Evolutionary conservation across 1,284 basidiomycete genomes (phyloP).

Genomic region (Malassezia brasiliensis): DNA sequence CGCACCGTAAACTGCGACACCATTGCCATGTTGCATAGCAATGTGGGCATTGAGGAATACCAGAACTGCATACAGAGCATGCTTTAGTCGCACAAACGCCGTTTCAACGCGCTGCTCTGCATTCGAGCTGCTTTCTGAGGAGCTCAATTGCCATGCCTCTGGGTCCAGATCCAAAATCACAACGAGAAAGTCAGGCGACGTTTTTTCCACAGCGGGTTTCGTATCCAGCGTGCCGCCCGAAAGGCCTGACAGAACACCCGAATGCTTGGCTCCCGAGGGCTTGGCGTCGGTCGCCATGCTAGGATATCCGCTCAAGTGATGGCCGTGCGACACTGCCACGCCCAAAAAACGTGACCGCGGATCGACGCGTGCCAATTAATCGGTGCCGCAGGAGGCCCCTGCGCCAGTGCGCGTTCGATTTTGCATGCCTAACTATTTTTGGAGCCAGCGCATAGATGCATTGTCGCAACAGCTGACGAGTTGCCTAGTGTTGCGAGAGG

Average conservation of each 20-base stretch:
- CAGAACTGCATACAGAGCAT: constrained; percentile 54
- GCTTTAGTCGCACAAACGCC: constrained; percentile 21
- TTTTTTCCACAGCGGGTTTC: background rate
- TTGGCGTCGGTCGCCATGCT: background rate
- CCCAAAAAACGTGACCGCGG: background rate
- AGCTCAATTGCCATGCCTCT: constrained; percentile 22
- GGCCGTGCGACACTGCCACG: background rate
- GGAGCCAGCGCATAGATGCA: background rate
- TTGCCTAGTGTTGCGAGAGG: too few species aligned
- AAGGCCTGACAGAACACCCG: background rate
- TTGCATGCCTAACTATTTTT: background rate
- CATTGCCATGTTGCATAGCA: constrained; percentile 80
- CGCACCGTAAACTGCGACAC: constrained; percentile 80
- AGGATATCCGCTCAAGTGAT: background rate
- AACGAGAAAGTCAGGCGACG: constrained; percentile 36
- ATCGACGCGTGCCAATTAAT: background rate
- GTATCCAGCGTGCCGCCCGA: background rate
- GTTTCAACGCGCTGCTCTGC: constrained; percentile 15
- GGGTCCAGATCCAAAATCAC: constrained; percentile 41
- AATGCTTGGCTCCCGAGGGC: background rate
- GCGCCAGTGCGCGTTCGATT: too few species aligned
- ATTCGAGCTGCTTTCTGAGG: background rate
- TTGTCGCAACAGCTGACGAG: too few species aligned
- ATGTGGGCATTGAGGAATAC: constrained; percentile 88
- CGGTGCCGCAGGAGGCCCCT: background rate